phyloP scores from a whole-genome alignment of 306 rosid genomes.

The Geum urbanum region DNA sequence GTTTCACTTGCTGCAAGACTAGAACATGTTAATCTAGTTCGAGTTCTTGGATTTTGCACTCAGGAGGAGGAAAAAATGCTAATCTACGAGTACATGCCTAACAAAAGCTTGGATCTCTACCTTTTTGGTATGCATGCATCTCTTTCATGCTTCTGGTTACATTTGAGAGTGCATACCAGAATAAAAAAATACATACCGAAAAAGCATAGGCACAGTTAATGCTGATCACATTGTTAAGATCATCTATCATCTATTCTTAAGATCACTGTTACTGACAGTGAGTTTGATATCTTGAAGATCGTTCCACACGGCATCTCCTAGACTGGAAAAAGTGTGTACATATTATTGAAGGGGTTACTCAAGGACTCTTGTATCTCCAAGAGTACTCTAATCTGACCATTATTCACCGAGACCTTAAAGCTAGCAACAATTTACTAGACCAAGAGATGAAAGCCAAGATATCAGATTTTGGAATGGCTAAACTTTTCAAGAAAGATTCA shows the following conservation, averaged over 20 bases:
- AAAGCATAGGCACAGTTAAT: background rate
- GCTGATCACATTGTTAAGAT: background rate
- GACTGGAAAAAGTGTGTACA: slow-evolving; percentile 50
- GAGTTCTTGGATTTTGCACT: slow-evolving; percentile 38
- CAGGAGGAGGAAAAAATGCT: slow-evolving; percentile 37
- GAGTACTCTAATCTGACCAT: slow-evolving; percentile 69
- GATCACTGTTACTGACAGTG: too few relatives aligned
- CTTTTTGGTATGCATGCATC: slow-evolving; percentile 31
- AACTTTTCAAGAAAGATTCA: slow-evolving; percentile 48
- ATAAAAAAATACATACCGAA: too few relatives aligned
- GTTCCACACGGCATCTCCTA: slow-evolving; percentile 25
- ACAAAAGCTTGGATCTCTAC: slow-evolving; percentile 40
- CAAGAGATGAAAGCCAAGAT: slow-evolving; percentile 54
- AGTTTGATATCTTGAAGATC: slow-evolving; percentile 40
- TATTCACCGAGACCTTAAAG: slow-evolving; percentile 62
- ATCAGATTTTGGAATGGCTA: slow-evolving; percentile 71
- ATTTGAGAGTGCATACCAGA: background rate
- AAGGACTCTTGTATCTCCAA: slow-evolving; percentile 74
- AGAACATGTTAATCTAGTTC: slow-evolving; percentile 46
- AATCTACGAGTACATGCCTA: slow-evolving; percentile 48
- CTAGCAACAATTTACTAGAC: slow-evolving; percentile 55
- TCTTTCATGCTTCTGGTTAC: background rate
- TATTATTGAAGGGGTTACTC: slow-evolving; percentile 59
- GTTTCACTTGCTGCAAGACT: slow-evolving; percentile 41
- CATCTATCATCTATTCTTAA: background rate